Base-by-base conservation (phyloP, 352 stramenopile genomes). In the Globisporangium irregulare region DNA sequence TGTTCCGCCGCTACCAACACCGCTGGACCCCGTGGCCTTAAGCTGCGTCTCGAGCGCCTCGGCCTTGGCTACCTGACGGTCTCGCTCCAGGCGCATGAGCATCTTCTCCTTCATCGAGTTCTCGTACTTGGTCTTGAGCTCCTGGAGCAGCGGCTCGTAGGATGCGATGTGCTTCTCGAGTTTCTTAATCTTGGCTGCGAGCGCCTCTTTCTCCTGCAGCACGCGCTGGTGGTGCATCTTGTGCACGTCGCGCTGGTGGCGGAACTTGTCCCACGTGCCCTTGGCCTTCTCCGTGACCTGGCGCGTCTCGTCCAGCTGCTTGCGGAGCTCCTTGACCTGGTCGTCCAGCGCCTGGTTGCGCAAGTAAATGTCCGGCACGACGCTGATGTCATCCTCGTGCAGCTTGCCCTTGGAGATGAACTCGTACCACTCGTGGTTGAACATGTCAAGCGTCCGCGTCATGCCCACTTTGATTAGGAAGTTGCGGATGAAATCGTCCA, bases 51-150 rank as follows among this genome's bases (percentile, higher is more conserved):
- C 92, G 1, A 98, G 78, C n/a, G 89, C 89, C 59, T 98, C 89
- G 7, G 90, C 87, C 62, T 85, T 91, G 20, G 94, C 92, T 34
- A 86, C 90, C 63, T 97, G 88, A 1, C 93, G 90, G 66, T 98
- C 95, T 22, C 95, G 77, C 73, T 98, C 94, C 50, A 98, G 88
- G 7, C 92, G 88, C 86, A 98, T 97, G 34, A 98, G 89, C 94
- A 98, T 98, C 72, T 98, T 98, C 73, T 98, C 95, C 73, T 98
- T 98, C 89, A 98, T 98, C 7, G 91, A 93, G 56, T 91, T 91
- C 71, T 98, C 91, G 72, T 98, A 98, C 75, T 98, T 98, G 62
- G 78, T 71, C 68, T 97, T 95, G 34, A 98, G 79, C 67, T 98
- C 94, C 64, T 97, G 81, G 14, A 98, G 81, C 66, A 97, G 75